These are phyloP conservation scores for Zygosaccharomyces pseudobailii DNA, from an alignment of 1,139 yeast species.

Conservation along the genomic window DNA sequence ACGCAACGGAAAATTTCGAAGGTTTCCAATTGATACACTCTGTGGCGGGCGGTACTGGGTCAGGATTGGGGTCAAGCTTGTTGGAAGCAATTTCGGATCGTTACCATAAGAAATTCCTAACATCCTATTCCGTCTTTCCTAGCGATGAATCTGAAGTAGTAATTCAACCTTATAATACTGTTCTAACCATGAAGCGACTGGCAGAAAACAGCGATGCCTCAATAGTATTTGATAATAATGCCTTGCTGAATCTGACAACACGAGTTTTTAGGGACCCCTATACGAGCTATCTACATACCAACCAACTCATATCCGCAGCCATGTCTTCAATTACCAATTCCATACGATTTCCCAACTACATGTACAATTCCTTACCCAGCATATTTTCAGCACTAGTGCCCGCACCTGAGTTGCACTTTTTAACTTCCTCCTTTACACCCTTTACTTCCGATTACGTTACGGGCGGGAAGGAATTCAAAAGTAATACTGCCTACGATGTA, in stretches of 20 bases:
- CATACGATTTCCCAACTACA: conserved; percentile 83
- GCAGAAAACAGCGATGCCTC: conserved; percentile 83
- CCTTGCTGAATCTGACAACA: conserved; percentile 51
- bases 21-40: conserved; percentile 91
- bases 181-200: conserved; percentile 73
- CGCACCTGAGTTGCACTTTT: conserved; percentile 82
- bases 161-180: conserved; percentile 91
- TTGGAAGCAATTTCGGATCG: conserved; percentile 77
- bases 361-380: conserved; percentile 82
- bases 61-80: conserved; percentile 84
- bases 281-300: conserved; percentile 60
- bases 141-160: conserved; percentile 84
- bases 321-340: conserved; percentile 85
- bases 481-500: conserved; percentile 80
- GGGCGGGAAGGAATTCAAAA: conserved; percentile 55
- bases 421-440: conserved; percentile 85
- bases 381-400: conserved; percentile 81
- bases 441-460: conserved; percentile 62
- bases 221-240: conserved; percentile 85
- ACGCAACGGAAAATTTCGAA: conserved; percentile 82
- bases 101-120: conserved; percentile 74
- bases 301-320: conserved; percentile 79
- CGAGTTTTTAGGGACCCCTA: conserved; percentile 40
- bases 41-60: conserved; percentile 98
- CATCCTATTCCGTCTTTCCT: conserved; percentile 86